Conservation (phyloP, 2,329 filamentous ascomycete genomes). For the Aaosphaeria arxii region DNA sequence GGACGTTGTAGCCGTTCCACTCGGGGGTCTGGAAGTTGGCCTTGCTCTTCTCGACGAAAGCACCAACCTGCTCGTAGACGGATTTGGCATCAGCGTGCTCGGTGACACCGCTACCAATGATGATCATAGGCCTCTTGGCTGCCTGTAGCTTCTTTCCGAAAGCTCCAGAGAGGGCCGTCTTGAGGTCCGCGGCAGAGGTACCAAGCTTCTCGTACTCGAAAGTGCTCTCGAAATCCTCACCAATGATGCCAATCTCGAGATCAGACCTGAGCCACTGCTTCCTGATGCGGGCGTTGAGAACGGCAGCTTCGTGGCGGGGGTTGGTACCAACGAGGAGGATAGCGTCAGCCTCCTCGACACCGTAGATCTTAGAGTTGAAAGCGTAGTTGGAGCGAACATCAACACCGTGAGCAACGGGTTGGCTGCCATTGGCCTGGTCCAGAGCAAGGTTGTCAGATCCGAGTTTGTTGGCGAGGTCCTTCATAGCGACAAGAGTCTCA, state of each 20-base stretch:
- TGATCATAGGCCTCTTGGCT: slow-evolving; percentile 93
- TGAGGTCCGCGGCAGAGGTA: slow-evolving; percentile 72
- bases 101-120: slow-evolving; percentile 86
- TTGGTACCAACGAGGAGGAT: slow-evolving; percentile 95
- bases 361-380: slow-evolving; percentile 94
- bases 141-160: slow-evolving; percentile 90
- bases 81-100: slow-evolving; percentile 90
- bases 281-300: slow-evolving; percentile 91
- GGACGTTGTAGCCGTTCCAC: slow-evolving; percentile 97
- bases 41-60: slow-evolving; percentile 91
- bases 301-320: slow-evolving; percentile 89
- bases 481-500: slow-evolving; percentile 92
- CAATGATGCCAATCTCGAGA: slow-evolving; percentile 86
- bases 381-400: slow-evolving; percentile 93
- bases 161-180: slow-evolving; percentile 76
- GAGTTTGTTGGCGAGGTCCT: slow-evolving; percentile 94
- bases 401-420: slow-evolving; percentile 85
- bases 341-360: slow-evolving; percentile 88
- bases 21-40: slow-evolving; percentile 82
- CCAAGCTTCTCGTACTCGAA: slow-evolving; percentile 95
- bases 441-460: slow-evolving; percentile 94
- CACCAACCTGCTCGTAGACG: slow-evolving; percentile 86
- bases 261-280: slow-evolving; percentile 98
- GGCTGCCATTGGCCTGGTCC: slow-evolving; percentile 79
- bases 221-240: slow-evolving; percentile 87